Conservation (phyloP, 2,329 filamentous ascomycete species). For the Colletotrichum spinosum region DNA sequence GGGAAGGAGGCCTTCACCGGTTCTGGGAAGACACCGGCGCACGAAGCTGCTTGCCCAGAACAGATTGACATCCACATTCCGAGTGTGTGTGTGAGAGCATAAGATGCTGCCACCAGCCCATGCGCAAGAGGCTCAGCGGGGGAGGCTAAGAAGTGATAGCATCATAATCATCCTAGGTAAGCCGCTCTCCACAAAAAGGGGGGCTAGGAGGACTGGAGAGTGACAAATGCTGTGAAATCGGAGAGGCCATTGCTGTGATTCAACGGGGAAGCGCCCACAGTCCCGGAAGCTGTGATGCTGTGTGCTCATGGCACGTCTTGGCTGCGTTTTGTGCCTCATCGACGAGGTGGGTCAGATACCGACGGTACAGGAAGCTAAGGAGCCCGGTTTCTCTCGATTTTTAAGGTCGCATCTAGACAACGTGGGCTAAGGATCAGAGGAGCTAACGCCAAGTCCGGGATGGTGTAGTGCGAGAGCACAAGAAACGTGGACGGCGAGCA, state of each 20-base stretch:
- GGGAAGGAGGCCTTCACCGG: slow-evolving; percentile 17
- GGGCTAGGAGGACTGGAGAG: slow-evolving; percentile 10
- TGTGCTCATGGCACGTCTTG: slow-evolving; percentile 23
- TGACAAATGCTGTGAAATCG: slow-evolving; percentile 14
- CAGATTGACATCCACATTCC: slow-evolving; percentile 24
- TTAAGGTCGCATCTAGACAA: slow-evolving; percentile 25
- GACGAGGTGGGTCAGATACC: slow-evolving; percentile 7
- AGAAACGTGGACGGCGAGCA: slow-evolving; percentile 20
- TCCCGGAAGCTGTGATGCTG: slow-evolving; percentile 24
- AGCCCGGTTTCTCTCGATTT: slow-evolving; percentile 12
- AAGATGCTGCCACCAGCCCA: background rate
- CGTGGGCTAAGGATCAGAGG: slow-evolving; percentile 15
- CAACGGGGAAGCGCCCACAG: slow-evolving; percentile 16
- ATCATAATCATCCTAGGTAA: slow-evolving; percentile 20
- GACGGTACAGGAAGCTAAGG: slow-evolving; percentile 2
- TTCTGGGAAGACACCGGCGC: slow-evolving; percentile 5
- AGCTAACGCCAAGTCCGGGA: slow-evolving; percentile 2
- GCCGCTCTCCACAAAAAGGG: slow-evolving; percentile 9
- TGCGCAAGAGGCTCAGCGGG: slow-evolving; percentile 1
- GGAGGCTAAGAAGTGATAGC: slow-evolving; percentile 8
- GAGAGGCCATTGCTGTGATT: slow-evolving; percentile 23
- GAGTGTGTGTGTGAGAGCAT: slow-evolving; percentile 1
- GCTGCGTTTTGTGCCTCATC: slow-evolving; percentile 28
- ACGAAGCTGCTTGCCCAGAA: slow-evolving; percentile 13
- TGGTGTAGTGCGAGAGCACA: slow-evolving; percentile 4